Evolutionary conservation across 2,329 filamentous ascomycete genomes (phyloP).

Genomic region (Cyphellophora europaea): DNA sequence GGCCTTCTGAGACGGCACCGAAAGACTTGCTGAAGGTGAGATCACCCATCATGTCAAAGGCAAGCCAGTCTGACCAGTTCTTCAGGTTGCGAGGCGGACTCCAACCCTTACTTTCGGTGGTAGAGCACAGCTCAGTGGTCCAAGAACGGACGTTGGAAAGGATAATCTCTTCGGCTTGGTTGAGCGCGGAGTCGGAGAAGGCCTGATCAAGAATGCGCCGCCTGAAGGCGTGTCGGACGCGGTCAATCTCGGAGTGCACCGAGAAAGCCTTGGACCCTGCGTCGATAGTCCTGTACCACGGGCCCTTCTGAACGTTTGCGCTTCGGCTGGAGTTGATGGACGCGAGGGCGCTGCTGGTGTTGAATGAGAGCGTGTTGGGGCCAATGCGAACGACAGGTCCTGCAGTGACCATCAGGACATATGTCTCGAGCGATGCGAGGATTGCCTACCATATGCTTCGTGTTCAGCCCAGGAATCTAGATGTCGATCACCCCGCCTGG

Average conservation of each 20-base stretch:
- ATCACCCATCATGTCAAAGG: constrained; percentile 34
- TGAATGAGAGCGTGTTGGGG: constrained; percentile 19
- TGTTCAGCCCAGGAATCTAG: constrained; percentile 22
- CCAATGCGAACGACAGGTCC: constrained; percentile 20
- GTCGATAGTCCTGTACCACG: constrained; percentile 8
- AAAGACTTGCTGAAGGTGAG: constrained; percentile 32
- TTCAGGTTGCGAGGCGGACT: constrained; percentile 22
- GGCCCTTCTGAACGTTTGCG: constrained; percentile 23
- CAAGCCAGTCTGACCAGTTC: constrained; percentile 27
- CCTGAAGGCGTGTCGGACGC: constrained; percentile 16
- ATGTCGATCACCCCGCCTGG: constrained; percentile 17
- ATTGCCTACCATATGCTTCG: constrained; percentile 26
- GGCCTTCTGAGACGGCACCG: constrained; percentile 25
- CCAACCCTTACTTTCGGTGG: constrained; percentile 11
- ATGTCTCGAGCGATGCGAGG: too few species aligned
- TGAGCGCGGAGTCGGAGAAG: constrained; percentile 24
- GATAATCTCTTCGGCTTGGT: constrained; percentile 13
- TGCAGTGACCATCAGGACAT: too few species aligned
- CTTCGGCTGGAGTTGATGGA: constrained; percentile 29
- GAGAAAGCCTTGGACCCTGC: constrained; percentile 19
- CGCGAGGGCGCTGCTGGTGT: constrained; percentile 27
- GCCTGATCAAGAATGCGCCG: constrained; percentile 22
- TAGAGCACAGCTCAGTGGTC: too few species aligned
- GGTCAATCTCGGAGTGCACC: constrained; percentile 18
- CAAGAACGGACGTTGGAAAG: constrained; percentile 8